Percentiles rank a stretch among this genome's conserved stretches.
These are phyloP conservation scores for Pseudomonodictys pantanalensis DNA, from an alignment of 495 filamentous ascomycete species.

Conservation along the genomic window DNA sequence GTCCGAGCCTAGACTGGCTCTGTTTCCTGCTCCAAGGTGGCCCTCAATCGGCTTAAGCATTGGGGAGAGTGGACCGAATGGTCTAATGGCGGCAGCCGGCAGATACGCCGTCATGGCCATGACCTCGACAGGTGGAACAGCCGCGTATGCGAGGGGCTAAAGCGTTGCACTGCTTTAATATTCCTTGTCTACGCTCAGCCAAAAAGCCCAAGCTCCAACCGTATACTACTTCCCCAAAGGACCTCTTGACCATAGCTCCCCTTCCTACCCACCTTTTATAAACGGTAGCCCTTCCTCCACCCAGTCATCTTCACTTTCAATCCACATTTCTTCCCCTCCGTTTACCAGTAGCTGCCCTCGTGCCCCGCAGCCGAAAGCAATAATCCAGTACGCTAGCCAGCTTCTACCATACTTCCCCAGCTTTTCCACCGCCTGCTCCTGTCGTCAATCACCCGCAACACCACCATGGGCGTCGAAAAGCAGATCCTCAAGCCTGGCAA, in stretches of 20 bases:
- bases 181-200: not conserved
- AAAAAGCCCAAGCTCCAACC: slow-evolving; percentile 11
- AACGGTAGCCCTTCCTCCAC: not conserved
- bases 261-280: slow-evolving; percentile 16
- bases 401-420: not conserved
- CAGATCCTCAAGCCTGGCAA: slow-evolving; percentile 24
- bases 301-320: not conserved
- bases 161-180: slow-evolving; percentile 8
- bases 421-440: not conserved
- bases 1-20: not conserved
- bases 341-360: slow-evolving; percentile 6
- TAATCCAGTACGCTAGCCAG: not conserved
- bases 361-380: slow-evolving; percentile 29
- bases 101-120: not conserved
- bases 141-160: slow-evolving; percentile 27
- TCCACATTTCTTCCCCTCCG: not conserved
- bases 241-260: slow-evolving; percentile 8
- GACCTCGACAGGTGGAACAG: slow-evolving; percentile 15
- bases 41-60: slow-evolving; percentile 16
- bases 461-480: slow-evolving; percentile 33
- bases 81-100: not conserved
- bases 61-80: slow-evolving; percentile 14
- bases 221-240: slow-evolving; percentile 15
- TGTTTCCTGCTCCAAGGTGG: not conserved
- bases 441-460: not conserved